Percentiles rank a stretch among this genome's conserved stretches.
Conservation (phyloP, 1,284 basidiomycete species). For the Flammula alnicola region DNA sequence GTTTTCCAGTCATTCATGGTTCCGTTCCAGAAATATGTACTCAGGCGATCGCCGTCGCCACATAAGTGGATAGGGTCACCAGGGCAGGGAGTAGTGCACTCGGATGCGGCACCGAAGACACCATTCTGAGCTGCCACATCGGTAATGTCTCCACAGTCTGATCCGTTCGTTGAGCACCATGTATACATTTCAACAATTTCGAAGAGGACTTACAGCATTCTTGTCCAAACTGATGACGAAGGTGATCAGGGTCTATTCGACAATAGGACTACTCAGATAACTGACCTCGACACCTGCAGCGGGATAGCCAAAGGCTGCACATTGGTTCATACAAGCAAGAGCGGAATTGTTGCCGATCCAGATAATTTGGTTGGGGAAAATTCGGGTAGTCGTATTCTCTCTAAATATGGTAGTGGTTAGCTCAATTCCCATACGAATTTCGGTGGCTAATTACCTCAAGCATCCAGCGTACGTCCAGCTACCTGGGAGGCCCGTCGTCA, state of each 20-base stretch:
- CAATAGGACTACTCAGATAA: conserved; percentile 3
- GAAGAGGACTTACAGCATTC: conserved; percentile 63
- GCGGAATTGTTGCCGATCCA: conserved; percentile 65
- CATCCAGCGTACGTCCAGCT: conserved; percentile 71
- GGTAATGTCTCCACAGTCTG: conserved; percentile 70
- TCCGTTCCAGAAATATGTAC: conserved; percentile 67
- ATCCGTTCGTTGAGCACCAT: not conserved
- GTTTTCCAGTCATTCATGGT: conserved; percentile 63
- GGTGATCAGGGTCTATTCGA: conserved; percentile 6
- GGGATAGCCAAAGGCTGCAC: conserved; percentile 66
- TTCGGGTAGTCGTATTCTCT: conserved; percentile 42
- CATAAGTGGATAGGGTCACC: conserved; percentile 71
- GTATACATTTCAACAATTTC: not conserved
- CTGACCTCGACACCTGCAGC: conserved; percentile 63
- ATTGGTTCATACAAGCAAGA: conserved; percentile 63
- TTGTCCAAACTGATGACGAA: conserved; percentile 39
- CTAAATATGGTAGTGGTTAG: conserved; percentile 23
- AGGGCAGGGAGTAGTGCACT: conserved; percentile 65
- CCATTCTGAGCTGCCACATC: conserved; percentile 53
- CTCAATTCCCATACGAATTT: not conserved
- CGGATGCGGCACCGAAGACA: conserved; percentile 47
- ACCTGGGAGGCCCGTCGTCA: conserved; percentile 61
- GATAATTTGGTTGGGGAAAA: conserved; percentile 65
- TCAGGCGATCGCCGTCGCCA: conserved; percentile 53
- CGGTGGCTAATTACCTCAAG: conserved; percentile 49